phyloP scores from a whole-genome alignment of 768 basidiomycete species.

The Epithele typhae region DNA sequence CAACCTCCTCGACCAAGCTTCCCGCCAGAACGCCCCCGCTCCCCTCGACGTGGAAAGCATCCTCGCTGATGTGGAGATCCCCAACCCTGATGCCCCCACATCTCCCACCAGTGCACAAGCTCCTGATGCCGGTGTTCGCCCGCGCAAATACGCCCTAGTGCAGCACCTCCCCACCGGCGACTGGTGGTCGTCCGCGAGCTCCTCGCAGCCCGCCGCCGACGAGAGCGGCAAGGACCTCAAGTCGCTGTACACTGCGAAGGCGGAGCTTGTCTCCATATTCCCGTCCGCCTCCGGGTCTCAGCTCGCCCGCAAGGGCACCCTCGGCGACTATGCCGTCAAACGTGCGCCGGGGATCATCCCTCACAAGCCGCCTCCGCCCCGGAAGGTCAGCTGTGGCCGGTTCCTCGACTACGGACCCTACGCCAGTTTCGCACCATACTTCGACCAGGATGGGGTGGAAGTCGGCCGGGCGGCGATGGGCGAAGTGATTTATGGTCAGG shows the following conservation, averaged over 20 bases:
- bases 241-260: conserved; percentile 56
- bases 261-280: conserved; percentile 72
- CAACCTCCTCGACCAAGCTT: conserved; percentile 69
- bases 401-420: conserved; percentile 80
- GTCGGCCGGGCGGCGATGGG: conserved; percentile 60
- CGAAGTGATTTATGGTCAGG: conserved; percentile 51
- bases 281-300: conserved; percentile 49
- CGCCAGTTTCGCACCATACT: conserved; percentile 73
- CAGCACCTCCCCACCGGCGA: conserved; percentile 75
- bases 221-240: conserved; percentile 39
- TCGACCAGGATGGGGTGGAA: conserved; percentile 74
- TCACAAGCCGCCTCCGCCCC: conserved; percentile 42
- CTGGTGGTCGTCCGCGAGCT: conserved; percentile 73
- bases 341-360: conserved; percentile 31
- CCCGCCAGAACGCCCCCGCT: conserved; percentile 41
- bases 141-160: conserved; percentile 68
- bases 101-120: conserved; percentile 21
- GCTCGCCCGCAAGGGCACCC: conserved; percentile 33
- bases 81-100: conserved; percentile 25
- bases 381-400: conserved; percentile 55
- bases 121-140: conserved; percentile 22
- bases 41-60: conserved; percentile 44
- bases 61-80: conserved; percentile 24
- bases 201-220: conserved; percentile 34
- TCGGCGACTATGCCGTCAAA: conserved; percentile 53